Percentiles rank a stretch among this genome's conserved stretches.
These are phyloP conservation scores for Globisporangium spinosum DNA, from an alignment of 352 stramenopile species.

Conservation along the genomic window DNA sequence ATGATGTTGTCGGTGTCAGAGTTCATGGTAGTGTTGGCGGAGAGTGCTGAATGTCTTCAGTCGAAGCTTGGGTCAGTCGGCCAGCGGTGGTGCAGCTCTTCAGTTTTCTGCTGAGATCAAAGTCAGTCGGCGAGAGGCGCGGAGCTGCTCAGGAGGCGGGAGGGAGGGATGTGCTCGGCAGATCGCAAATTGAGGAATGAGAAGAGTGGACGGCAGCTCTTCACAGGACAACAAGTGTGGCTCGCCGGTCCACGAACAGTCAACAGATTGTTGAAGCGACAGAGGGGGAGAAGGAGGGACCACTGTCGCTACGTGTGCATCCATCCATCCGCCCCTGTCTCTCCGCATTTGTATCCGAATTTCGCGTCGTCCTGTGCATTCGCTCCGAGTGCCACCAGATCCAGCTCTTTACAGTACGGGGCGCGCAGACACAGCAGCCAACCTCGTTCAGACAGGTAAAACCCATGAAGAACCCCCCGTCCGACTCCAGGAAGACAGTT, in stretches of 20 bases:
- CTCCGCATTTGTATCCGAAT: neutral
- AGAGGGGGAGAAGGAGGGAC: neutral
- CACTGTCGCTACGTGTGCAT: conserved; percentile 3
- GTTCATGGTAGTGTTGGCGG: neutral
- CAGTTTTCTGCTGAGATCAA: neutral
- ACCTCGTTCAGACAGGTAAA: neutral
- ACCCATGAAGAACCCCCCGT: neutral
- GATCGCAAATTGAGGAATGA: conserved; percentile 37
- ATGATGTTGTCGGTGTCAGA: neutral
- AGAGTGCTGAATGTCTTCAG: neutral
- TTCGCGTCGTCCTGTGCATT: conserved; percentile 10
- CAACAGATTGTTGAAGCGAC: neutral
- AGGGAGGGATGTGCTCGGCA: conserved; percentile 14
- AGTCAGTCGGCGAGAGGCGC: neutral
- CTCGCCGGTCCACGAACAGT: neutral
- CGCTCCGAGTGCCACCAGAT: conserved; percentile 9
- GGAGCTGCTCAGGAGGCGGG: neutral
- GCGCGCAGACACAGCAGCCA: neutral
- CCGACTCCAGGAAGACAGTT: neutral
- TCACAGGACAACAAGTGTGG: neutral
- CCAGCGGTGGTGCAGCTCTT: neutral
- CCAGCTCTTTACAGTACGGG: conserved; percentile 2
- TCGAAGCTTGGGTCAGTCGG: neutral
- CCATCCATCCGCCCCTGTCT: neutral
- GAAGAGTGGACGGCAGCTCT: neutral